These are phyloP conservation scores for Volvox africanus DNA, from an alignment of 139 green algal genomes.

Conservation along the genomic window DNA sequence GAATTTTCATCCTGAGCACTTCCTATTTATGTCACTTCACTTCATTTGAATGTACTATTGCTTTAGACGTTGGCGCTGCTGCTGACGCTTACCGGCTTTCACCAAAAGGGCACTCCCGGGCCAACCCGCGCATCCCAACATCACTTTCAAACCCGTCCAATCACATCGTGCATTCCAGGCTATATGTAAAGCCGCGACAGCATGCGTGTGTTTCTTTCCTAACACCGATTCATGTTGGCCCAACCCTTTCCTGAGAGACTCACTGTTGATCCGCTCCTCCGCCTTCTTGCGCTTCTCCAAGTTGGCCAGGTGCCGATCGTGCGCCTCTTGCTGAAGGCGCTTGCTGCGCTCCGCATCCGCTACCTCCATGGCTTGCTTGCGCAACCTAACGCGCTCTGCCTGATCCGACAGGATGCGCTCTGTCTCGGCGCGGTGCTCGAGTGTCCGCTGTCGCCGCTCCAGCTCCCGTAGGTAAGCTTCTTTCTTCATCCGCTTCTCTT, in stretches of 20 bases:
- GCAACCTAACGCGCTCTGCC: constrained; percentile 48
- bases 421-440: constrained; percentile 75
- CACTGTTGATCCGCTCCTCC: constrained; percentile 75
- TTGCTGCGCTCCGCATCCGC: constrained; percentile 67
- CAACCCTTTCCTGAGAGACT: not conserved
- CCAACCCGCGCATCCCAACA: too few relatives aligned
- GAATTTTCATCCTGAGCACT: not conserved
- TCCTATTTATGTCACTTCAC: not conserved
- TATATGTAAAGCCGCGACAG: too few relatives aligned
- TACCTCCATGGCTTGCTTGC: constrained; percentile 66
- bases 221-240: not conserved
- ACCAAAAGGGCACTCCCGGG: too few relatives aligned
- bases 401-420: constrained; percentile 76
- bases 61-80: too few relatives aligned
- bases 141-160: too few relatives aligned
- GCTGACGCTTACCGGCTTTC: not conserved
- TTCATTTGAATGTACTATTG: not conserved
- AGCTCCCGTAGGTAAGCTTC: constrained; percentile 76
- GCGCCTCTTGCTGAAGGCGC: constrained; percentile 65
- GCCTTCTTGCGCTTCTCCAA: constrained; percentile 74
- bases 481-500: constrained; percentile 68
- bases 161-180: too few relatives aligned
- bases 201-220: too few relatives aligned
- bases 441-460: constrained; percentile 78
- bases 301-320: constrained; percentile 62